These are phyloP conservation scores for Venturia asperata DNA, from an alignment of 2,329 filamentous ascomycete genomes.

Conservation along the genomic window DNA sequence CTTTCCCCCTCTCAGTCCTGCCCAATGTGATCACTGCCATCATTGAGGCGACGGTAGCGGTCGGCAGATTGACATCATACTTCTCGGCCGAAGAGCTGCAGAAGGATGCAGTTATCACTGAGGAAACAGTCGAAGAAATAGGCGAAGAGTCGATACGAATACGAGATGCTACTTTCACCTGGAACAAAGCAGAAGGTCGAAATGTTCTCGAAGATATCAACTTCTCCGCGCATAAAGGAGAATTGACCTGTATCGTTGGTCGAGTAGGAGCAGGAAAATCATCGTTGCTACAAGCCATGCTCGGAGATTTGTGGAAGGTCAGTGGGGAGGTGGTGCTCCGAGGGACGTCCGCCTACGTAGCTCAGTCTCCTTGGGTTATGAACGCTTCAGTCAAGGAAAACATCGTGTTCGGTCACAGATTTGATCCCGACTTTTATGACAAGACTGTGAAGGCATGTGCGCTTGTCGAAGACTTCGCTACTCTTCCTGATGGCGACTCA, in stretches of 20 bases:
- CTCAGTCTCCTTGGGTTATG: conserved; percentile 93
- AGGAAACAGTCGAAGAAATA: conserved; percentile 61
- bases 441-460: conserved; percentile 88
- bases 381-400: conserved; percentile 97
- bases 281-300: conserved; percentile 76
- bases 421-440: conserved; percentile 90
- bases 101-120: conserved; percentile 65
- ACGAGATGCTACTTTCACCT: conserved; percentile 82
- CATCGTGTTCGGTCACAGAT: conserved; percentile 91
- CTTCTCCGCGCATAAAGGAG: conserved; percentile 83
- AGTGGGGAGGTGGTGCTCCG: conserved; percentile 76
- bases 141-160: conserved; percentile 85
- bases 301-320: conserved; percentile 88
- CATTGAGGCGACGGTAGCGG: conserved; percentile 91
- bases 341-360: conserved; percentile 82
- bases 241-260: conserved; percentile 86
- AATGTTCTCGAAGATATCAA: conserved; percentile 74
- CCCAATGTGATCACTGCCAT: conserved; percentile 98
- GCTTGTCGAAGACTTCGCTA: conserved; percentile 80
- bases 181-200: conserved; percentile 71
- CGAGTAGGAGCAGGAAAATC: conserved; percentile 95
- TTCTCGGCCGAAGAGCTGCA: conserved; percentile 87
- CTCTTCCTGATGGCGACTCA: conserved; percentile 89
- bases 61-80: conserved; percentile 75
- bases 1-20: conserved; percentile 86